These are phyloP conservation scores for Manihot esculenta DNA, from an alignment of 441 rosid genomes.

Conservation along the genomic window DNA sequence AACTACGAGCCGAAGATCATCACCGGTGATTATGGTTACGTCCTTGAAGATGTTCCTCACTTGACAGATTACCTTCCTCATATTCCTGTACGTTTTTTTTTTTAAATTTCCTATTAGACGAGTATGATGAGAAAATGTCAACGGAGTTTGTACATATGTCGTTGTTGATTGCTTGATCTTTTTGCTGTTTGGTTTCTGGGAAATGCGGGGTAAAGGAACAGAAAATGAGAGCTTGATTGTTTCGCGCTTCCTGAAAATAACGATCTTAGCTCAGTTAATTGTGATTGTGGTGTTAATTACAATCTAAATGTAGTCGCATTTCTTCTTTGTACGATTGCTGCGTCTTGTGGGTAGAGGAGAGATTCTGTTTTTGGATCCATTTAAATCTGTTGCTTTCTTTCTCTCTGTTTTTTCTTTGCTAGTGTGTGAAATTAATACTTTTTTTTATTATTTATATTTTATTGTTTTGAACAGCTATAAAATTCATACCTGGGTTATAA, in stretches of 20 bases:
- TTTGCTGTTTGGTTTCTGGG: not conserved
- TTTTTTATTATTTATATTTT: not conserved
- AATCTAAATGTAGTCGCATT: not conserved
- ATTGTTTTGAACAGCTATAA: no score
- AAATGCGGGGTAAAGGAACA: not conserved
- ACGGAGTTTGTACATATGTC: not conserved
- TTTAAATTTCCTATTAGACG: no score
- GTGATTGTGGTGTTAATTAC: not conserved
- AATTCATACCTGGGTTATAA: no score
- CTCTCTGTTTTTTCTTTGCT: not conserved
- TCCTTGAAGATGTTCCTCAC: constrained; percentile 97
- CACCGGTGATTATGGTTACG: constrained; percentile 66
- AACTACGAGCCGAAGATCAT: constrained; percentile 51
- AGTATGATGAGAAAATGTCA: not conserved
- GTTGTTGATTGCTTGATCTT: not conserved
- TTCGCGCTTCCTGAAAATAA: no score
- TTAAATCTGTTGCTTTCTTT: not conserved
- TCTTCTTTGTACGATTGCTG: not conserved
- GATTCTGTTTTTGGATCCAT: not conserved
- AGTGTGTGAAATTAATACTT: not conserved
- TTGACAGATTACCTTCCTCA: constrained; percentile 68
- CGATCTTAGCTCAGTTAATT: constrained; percentile 3
- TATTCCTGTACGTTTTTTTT: constrained; percentile 58
- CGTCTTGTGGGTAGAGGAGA: not conserved
- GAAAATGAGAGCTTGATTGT: no score